These are phyloP conservation scores for Umbelopsis sp. DNA, from an alignment of 192 early-diverging fungal genomes.

Conservation along the genomic window DNA sequence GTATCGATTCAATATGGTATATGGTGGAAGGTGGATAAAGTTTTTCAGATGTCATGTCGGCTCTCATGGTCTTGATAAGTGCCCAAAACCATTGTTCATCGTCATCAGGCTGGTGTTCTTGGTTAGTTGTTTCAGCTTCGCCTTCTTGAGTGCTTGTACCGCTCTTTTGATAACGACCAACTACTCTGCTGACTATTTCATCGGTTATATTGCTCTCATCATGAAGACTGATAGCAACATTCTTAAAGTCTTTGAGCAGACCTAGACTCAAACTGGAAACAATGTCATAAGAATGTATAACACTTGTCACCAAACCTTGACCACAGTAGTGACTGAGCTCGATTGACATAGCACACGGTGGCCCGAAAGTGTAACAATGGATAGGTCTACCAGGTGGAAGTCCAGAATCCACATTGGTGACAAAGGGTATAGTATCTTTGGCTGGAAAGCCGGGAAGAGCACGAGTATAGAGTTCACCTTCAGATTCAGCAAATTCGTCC, in stretches of 20 bases:
- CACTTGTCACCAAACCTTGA: constrained; percentile 74
- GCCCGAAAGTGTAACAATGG: constrained; percentile 84
- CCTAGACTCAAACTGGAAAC: constrained; percentile 79
- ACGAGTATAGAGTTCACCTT: constrained; percentile 36
- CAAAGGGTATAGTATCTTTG: constrained; percentile 58
- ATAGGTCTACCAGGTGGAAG: constrained; percentile 74
- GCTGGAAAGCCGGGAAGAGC: constrained; percentile 29
- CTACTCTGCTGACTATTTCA: constrained; percentile 62
- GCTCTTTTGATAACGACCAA: constrained; percentile 48
- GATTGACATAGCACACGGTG: constrained; percentile 75
- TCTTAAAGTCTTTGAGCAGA: constrained; percentile 73
- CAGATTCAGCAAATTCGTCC: constrained; percentile 36
- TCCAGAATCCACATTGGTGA: constrained; percentile 62
- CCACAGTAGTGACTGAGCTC: constrained; percentile 68
- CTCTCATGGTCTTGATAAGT: constrained; percentile 77
- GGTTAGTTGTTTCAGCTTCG: not conserved
- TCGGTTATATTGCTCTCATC: constrained; percentile 65
- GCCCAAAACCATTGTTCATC: constrained; percentile 86
- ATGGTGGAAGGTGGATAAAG: constrained; percentile 81
- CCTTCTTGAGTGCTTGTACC: constrained; percentile 16
- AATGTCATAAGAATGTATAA: constrained; percentile 83
- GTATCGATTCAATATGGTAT: constrained; percentile 61
- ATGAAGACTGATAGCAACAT: constrained; percentile 67
- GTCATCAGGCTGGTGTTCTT: constrained; percentile 42
- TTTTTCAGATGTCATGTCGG: constrained; percentile 85